These are phyloP conservation scores for Camelina hispida DNA, from an alignment of 345 rosid genomes.

Conservation along the genomic window DNA sequence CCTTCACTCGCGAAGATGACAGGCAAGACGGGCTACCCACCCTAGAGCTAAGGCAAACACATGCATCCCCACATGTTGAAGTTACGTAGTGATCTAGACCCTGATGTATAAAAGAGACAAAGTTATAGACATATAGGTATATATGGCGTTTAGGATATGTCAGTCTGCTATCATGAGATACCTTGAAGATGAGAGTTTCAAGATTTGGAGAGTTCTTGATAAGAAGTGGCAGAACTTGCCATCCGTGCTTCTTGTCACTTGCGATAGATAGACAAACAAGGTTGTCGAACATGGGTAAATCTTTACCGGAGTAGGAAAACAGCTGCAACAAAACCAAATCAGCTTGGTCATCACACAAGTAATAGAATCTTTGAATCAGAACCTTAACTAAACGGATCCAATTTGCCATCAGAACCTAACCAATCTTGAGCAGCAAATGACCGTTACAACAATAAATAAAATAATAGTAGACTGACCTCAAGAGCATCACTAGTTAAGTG, in stretches of 20 bases:
- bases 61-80: background rate
- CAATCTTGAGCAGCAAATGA: background rate
- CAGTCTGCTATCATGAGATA: constrained; percentile 3
- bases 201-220: constrained; percentile 30
- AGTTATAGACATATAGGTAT: background rate
- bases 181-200: constrained; percentile 25
- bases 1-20: constrained; percentile 12
- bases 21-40: background rate
- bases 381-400: background rate
- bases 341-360: background rate
- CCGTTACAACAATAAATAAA: background rate
- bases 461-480: background rate
- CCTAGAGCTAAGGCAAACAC: background rate
- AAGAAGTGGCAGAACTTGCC: constrained; percentile 10
- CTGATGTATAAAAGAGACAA: constrained; percentile 12
- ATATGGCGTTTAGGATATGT: background rate
- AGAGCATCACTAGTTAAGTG: background rate
- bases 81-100: background rate
- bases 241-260: constrained; percentile 1
- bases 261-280: background rate
- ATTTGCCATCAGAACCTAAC: background rate
- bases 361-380: background rate
- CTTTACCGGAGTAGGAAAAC: background rate
- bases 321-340: background rate
- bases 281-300: background rate